Base-by-base conservation (phyloP, 805 yeast genomes). In the Candida verbasci region DNA sequence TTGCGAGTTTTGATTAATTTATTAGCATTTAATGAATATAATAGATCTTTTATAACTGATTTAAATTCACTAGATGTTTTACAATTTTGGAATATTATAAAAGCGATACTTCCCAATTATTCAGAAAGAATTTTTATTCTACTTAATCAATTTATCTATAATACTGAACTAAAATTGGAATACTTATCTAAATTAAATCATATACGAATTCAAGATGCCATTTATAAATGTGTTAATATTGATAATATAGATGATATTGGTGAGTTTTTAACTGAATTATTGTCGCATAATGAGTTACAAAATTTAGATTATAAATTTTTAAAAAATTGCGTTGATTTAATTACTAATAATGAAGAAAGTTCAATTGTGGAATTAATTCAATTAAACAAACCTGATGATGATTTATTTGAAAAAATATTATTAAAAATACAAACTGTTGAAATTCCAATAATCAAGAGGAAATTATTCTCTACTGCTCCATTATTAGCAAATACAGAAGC, bases 1-100 rank as follows among this genome's bases (percentile, higher is more conserved):
- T 44, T 60, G 14, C 40, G 70, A 31, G 61, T 55, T 3, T 41
- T 63, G 15, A 49, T 67, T 39, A 67, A 67, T 32, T 48, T 53
- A 32, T 40, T 56, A 20, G 72, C 72, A 3, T 61, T 60, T 42
- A 62, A 53, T 39, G 64, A 55, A 35, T 6, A 17, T 10, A 55
- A 55, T 39, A 34, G 61, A 35, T 26, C 29, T 7, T 34, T 32
- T 10, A 24, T 53, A 10, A 38, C 38, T 3, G 24, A 28, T n/a
- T 9, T 24, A 8, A 29, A 27, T 15, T 14, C 21, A 9, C 17
- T 45, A 1, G 36, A 40, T 15, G 27, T 38, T 16, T 29, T 18
- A 3, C 31, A 35, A 11, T 47, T 59, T 30, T 58, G 65, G 65
- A 22, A 27, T 8, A 15, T 12, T 12, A 10, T 29, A 9, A 28